A percentile compares a stretch with the other conserved stretches of the same genome.
Conservation (phyloP, 345 rosid genomes). For the Euphorbia tirucalli region DNA sequence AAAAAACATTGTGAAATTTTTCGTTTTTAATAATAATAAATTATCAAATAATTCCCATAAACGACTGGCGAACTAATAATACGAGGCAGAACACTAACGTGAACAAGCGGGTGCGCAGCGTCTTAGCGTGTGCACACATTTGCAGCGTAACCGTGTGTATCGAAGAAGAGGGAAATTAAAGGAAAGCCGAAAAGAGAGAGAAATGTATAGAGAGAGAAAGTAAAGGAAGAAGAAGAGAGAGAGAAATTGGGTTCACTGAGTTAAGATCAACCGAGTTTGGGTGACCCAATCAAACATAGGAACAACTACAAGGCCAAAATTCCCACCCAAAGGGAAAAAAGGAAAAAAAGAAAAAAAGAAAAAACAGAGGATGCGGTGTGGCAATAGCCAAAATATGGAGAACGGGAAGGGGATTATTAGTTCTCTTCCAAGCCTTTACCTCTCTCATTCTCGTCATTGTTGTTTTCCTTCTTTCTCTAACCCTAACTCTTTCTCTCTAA, state of each 20-base stretch:
- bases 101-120: conserved; percentile 12
- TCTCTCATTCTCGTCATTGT: conserved; percentile 37
- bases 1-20: too few relatives aligned
- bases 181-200: conserved; percentile 11
- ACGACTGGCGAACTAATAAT: neutral
- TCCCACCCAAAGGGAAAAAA: conserved; percentile 16
- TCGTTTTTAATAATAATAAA: too few relatives aligned
- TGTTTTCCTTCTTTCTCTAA: conserved; percentile 28
- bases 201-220: conserved; percentile 10
- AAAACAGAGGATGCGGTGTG: conserved; percentile 39
- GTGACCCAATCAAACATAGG: conserved; percentile 22
- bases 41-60: too few relatives aligned
- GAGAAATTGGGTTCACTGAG: neutral
- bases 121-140: conserved; percentile 38
- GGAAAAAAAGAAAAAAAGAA: conserved; percentile 15
- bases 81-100: neutral
- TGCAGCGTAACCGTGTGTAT: conserved; percentile 35
- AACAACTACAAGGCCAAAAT: conserved; percentile 11
- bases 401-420: conserved; percentile 45
- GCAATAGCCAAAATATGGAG: conserved; percentile 83
- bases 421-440: conserved; percentile 32
- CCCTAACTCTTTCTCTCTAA: conserved; percentile 37
- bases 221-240: neutral
- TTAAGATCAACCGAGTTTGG: conserved; percentile 26
- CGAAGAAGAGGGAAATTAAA: conserved; percentile 25